These are phyloP conservation scores for Debaryomyces robertsiae DNA, from an alignment of 1,139 yeast genomes.

Conservation along the genomic window DNA sequence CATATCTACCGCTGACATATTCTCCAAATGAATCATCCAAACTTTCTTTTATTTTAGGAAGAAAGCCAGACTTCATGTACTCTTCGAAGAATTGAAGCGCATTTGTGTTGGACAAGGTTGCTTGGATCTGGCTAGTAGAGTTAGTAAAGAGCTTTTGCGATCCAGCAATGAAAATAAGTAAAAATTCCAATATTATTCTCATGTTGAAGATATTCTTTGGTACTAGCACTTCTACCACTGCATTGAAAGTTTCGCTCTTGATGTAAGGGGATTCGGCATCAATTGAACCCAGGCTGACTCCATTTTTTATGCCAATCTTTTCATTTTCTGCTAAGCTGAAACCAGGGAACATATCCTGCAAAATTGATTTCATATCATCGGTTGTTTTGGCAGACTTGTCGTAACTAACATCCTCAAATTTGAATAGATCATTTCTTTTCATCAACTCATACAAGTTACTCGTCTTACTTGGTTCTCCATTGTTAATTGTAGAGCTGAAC, in stretches of 20 bases:
- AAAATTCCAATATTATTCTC: conserved; percentile 68
- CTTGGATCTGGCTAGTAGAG: conserved; percentile 15
- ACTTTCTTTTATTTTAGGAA: conserved; percentile 64
- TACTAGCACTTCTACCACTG: conserved; percentile 67
- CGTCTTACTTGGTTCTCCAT: background rate
- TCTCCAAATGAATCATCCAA: conserved; percentile 41
- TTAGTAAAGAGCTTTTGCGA: conserved; percentile 36
- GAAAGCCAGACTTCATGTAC: conserved; percentile 65
- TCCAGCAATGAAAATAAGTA: conserved; percentile 58
- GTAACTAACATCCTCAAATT: conserved; percentile 49
- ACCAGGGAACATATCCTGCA: conserved; percentile 66
- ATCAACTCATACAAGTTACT: conserved; percentile 26
- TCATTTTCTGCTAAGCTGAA: conserved; percentile 40
- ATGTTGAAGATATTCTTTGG: conserved; percentile 80
- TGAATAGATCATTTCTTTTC: conserved; percentile 41
- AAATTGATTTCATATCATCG: conserved; percentile 45
- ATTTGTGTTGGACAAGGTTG: conserved; percentile 21
- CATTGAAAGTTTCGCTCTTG: conserved; percentile 55
- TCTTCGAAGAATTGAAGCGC: conserved; percentile 57
- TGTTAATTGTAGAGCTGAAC: conserved; percentile 5
- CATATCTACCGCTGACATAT: conserved; percentile 27
- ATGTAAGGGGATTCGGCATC: conserved; percentile 51
- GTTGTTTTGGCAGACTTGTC: conserved; percentile 39
- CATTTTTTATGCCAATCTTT: conserved; percentile 16
- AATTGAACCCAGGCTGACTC: conserved; percentile 6